A percentile compares a stretch with the other conserved stretches of the same genome.
phyloP scores from a whole-genome alignment of 306 rosid genomes.

The Quillaja saponaria region DNA sequence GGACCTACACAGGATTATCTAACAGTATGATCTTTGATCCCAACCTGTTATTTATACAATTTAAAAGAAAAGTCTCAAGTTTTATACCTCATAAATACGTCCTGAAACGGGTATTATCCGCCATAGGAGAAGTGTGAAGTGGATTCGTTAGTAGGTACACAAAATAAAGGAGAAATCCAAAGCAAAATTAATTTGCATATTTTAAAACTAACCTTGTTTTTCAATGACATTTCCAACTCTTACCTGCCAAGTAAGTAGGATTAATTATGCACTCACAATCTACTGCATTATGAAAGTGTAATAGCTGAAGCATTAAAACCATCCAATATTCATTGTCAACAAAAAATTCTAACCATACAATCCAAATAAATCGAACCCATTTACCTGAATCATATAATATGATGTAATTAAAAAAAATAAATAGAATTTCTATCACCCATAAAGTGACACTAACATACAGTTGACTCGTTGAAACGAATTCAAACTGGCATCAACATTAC shows the following conservation, averaged over 20 bases:
- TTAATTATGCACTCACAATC: background rate
- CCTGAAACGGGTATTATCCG: slow-evolving; percentile 52
- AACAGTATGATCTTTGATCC: background rate
- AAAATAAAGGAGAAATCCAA: background rate
- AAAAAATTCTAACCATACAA: background rate
- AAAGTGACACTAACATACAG: background rate
- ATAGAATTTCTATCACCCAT: no score
- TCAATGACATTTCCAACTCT: slow-evolving; percentile 75
- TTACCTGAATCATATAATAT: no score
- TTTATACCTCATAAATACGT: slow-evolving; percentile 82
- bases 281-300: background rate
- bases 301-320: background rate
- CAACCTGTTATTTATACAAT: background rate
- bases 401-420: no score
- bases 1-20: slow-evolving; percentile 50
- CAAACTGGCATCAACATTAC: background rate
- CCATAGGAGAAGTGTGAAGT: slow-evolving; percentile 19
- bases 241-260: slow-evolving; percentile 49
- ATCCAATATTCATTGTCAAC: background rate
- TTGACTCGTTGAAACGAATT: background rate
- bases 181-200: background rate
- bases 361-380: no score
- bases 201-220: slow-evolving; percentile 61
- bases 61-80: slow-evolving; percentile 7
- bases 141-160: slow-evolving; percentile 23